Evolutionary conservation across 2,329 filamentous ascomycete genomes (phyloP).

Genomic region (Geosmithia putterillii): DNA sequence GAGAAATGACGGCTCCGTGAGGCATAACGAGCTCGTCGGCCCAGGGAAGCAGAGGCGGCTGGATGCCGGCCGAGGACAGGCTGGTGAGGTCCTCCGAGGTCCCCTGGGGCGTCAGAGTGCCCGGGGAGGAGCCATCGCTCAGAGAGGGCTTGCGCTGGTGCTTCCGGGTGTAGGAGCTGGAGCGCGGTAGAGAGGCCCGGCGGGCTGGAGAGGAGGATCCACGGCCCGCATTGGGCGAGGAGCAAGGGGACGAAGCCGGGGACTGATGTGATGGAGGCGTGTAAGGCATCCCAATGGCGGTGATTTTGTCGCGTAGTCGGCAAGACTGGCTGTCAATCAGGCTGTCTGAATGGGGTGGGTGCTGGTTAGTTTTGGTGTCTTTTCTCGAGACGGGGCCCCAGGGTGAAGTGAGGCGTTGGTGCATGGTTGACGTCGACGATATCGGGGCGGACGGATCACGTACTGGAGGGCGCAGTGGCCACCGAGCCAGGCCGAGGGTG

Average conservation of each 20-base stretch:
- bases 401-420: background rate
- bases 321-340: no score
- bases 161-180: constrained; percentile 52
- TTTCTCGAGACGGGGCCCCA: constrained; percentile 5
- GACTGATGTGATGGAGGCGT: constrained; percentile 64
- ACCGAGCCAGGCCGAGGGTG: constrained; percentile 1
- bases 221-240: constrained; percentile 45
- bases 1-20: constrained; percentile 75
- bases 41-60: constrained; percentile 70
- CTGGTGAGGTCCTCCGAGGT: constrained; percentile 37
- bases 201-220: constrained; percentile 41
- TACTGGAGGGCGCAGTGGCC: background rate
- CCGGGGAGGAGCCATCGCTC: constrained; percentile 13
- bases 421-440: no score
- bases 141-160: constrained; percentile 47
- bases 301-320: background rate
- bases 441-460: background rate
- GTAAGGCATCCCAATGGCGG: constrained; percentile 60
- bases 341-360: background rate
- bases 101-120: constrained; percentile 32
- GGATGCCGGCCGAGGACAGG: constrained; percentile 14
- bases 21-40: constrained; percentile 64
- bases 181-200: constrained; percentile 46
- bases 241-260: constrained; percentile 43
- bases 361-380: constrained; percentile 1